Evolutionary conservation across 495 filamentous ascomycete species (phyloP).

Genomic region (Cladorrhinum samala): DNA sequence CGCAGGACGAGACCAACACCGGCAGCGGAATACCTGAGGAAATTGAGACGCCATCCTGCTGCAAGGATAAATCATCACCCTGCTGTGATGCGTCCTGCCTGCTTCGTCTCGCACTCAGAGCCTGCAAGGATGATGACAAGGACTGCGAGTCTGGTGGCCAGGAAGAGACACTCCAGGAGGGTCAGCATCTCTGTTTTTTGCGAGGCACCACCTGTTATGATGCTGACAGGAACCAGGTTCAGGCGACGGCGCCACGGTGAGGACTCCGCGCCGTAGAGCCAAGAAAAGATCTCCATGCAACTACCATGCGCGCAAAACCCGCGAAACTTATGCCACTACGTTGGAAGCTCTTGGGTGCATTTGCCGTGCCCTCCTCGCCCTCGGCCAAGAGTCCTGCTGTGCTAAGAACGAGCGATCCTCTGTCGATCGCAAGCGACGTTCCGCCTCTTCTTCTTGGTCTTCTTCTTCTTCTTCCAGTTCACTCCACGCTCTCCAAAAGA

Average conservation of each 20-base stretch:
- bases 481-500: too few species aligned
- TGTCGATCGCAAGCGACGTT: constrained; percentile 18
- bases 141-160: not conserved
- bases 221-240: constrained; percentile 14
- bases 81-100: constrained; percentile 41
- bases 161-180: not conserved
- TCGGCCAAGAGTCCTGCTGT: constrained; percentile 51
- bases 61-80: constrained; percentile 27
- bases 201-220: constrained; percentile 6
- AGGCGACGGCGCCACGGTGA: too few species aligned
- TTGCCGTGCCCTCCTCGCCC: constrained; percentile 46
- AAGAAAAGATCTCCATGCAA: constrained; percentile 25
- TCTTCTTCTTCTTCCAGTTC: not conserved
- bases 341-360: constrained; percentile 49
- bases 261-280: too few species aligned
- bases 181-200: not conserved
- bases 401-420: constrained; percentile 16
- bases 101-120: constrained; percentile 42
- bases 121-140: constrained; percentile 19
- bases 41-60: constrained; percentile 22
- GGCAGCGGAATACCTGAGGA: not conserved
- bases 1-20: not conserved
- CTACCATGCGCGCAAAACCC: constrained; percentile 28
- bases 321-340: constrained; percentile 32
- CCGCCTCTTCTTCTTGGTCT: constrained; percentile 3